Evolutionary conservation across 768 basidiomycete genomes (phyloP), one percentile per base, ranked within the genome.

Genomic region (Crucibulum laeve): DNA sequence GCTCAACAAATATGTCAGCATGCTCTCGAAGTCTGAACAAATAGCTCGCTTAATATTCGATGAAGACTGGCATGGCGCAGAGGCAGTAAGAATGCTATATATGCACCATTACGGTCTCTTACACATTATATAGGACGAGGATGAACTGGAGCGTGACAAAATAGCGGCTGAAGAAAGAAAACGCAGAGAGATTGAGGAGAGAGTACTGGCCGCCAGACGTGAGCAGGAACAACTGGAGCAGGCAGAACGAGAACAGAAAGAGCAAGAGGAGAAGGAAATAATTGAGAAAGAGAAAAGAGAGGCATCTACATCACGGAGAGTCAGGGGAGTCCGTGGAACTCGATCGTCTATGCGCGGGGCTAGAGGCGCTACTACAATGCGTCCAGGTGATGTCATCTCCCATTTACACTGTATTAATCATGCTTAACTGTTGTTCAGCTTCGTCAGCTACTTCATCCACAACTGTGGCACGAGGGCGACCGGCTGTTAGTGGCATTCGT

Each of bases 41-140:
- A 72, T 78, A 47, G 67, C 85, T 2, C 75, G 76, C 23, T 61
- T 90, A 45, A 78, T 91, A 14, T 80, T 89, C 47, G 87, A 91
- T 56, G 83, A 87, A 47, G 65, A 76, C 45, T 91, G 85, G 85
- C 65, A 76, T 42, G 88, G 88, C 2, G 84, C 80, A 28, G 83
- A 85, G 48, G 77, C 70, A 34, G 88, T 87, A 55, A 65, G 79
- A 67, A 22, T 14, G 30, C 30, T 22, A 18, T n/a, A 36, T 5
- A 19, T 24, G n/a, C 21, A 19, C 2, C 19, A 18, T 28, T 25
- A 10, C 21, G 8, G 11, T 17, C 15, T 40, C 8, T 22, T 15
- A 4, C 28, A 30, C 35, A 5, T 21, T 3, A n/a, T 5, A 23
- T 30, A 32, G 24, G 87, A 90, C 39, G 81, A 84, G 46, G 73